These are phyloP conservation scores for Candolleomyces eurysporus DNA, from an alignment of 768 basidiomycete genomes.

Conservation along the genomic window DNA sequence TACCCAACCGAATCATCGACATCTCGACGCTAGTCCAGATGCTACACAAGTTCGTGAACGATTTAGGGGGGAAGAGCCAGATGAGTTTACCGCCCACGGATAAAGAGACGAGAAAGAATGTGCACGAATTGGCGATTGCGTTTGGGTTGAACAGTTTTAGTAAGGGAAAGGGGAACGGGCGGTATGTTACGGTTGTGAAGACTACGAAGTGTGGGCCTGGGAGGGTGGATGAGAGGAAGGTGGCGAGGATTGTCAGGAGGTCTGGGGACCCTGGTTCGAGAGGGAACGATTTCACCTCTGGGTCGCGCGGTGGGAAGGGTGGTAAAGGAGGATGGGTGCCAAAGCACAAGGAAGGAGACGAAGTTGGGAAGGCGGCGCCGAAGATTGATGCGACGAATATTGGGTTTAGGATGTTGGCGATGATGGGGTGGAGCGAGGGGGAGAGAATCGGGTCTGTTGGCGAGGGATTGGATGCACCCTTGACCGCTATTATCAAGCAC, in stretches of 20 bases:
- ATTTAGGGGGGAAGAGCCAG: constrained; percentile 46
- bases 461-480: constrained; percentile 68
- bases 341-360: constrained; percentile 77
- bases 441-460: constrained; percentile 58
- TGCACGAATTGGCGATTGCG: constrained; percentile 78
- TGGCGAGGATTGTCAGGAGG: constrained; percentile 44
- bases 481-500: constrained; percentile 83
- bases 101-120: constrained; percentile 63
- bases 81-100: constrained; percentile 80
- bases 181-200: constrained; percentile 79
- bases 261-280: constrained; percentile 30
- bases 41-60: constrained; percentile 66
- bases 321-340: constrained; percentile 27
- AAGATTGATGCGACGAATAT: constrained; percentile 78
- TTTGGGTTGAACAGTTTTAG: constrained; percentile 80
- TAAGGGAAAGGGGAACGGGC: constrained; percentile 60
- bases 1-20: constrained; percentile 58
- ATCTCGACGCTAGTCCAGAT: constrained; percentile 65
- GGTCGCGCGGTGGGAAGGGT: constrained; percentile 25
- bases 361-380: constrained; percentile 85
- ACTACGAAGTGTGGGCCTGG: constrained; percentile 54
- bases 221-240: constrained; percentile 58
- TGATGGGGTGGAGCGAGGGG: constrained; percentile 93
- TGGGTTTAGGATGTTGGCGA: constrained; percentile 82
- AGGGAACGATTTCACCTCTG: constrained; percentile 32